Conservation (phyloP, 2,329 filamentous ascomycete species). For the Cladobotryum protrusum region DNA sequence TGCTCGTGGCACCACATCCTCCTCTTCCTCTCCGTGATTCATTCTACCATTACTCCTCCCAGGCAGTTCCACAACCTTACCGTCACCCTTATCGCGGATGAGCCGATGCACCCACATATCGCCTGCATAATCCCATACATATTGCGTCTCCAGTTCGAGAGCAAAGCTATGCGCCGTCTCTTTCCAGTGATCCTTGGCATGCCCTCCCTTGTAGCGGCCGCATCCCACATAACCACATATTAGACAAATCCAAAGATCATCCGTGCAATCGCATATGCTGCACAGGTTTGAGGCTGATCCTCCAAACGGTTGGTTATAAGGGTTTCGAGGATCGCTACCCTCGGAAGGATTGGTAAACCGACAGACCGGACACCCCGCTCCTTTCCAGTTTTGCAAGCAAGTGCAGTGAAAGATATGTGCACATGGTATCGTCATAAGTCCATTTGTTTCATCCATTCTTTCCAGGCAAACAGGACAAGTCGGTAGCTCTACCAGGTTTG, state of each 20-base stretch:
- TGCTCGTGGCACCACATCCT: conserved; percentile 64
- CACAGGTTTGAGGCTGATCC: conserved; percentile 64
- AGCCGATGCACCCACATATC: conserved; percentile 95
- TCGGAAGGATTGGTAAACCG: conserved; percentile 64
- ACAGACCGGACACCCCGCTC: conserved; percentile 89
- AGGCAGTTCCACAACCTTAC: conserved; percentile 87
- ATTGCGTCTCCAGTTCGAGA: conserved; percentile 86
- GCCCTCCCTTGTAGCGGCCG: conserved; percentile 86
- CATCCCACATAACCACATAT: conserved; percentile 92
- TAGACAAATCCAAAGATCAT: conserved; percentile 91
- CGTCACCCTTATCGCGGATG: conserved; percentile 88
- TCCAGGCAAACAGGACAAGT: conserved; percentile 96
- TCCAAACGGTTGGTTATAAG: conserved; percentile 50
- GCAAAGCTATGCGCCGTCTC: conserved; percentile 84
- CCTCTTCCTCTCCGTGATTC: conserved; percentile 32
- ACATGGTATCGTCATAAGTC: conserved; percentile 89
- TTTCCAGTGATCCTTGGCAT: conserved; percentile 91
- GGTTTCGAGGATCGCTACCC: conserved; percentile 42
- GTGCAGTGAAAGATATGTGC: conserved; percentile 98
- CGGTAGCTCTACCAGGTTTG: conserved; percentile 81
- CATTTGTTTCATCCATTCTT: conserved; percentile 96
- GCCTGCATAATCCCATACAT: conserved; percentile 96
- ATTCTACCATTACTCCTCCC: conserved; percentile 36
- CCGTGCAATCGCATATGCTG: conserved; percentile 68
- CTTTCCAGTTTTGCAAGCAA: conserved; percentile 93